Conservation (phyloP, 352 stramenopile genomes). For the Paralagenidium karlingii region DNA sequence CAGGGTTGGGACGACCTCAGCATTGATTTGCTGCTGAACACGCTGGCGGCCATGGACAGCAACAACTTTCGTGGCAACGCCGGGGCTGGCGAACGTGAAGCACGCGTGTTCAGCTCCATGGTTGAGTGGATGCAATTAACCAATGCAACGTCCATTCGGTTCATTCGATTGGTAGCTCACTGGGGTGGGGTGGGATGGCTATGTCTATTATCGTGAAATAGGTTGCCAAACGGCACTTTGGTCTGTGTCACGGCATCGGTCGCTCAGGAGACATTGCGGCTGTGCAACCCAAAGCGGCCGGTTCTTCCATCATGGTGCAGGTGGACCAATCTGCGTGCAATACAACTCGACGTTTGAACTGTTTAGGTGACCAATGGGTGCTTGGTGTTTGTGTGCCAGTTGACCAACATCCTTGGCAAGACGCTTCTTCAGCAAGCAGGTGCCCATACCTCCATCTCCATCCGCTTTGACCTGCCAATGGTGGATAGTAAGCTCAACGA, state of each 20-base stretch:
- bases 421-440: too few species aligned
- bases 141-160: neutral
- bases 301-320: slow-evolving; percentile 92
- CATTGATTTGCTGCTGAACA: slow-evolving; percentile 78
- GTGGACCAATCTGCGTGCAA: too few species aligned
- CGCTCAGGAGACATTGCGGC: slow-evolving; percentile 96
- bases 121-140: too few species aligned
- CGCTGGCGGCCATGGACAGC: slow-evolving; percentile 87
- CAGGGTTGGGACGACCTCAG: slow-evolving; percentile 82
- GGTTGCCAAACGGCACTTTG: slow-evolving; percentile 88
- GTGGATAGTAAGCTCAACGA: too few species aligned
- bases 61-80: slow-evolving; percentile 90
- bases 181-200: neutral
- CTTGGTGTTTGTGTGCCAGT: neutral
- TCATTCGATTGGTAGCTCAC: neutral
- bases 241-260: slow-evolving; percentile 93
- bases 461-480: too few species aligned
- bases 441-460: too few species aligned
- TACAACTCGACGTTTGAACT: too few species aligned
- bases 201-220: slow-evolving; percentile 16
- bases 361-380: neutral
- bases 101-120: slow-evolving; percentile 77
- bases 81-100: slow-evolving; percentile 96
- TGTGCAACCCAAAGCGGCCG: slow-evolving; percentile 97
- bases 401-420: too few species aligned